Evolutionary conservation across 2,329 filamentous ascomycete species (phyloP), one percentile per base, ranked within the genome.

Genomic region (Aspergillus bombycis): DNA sequence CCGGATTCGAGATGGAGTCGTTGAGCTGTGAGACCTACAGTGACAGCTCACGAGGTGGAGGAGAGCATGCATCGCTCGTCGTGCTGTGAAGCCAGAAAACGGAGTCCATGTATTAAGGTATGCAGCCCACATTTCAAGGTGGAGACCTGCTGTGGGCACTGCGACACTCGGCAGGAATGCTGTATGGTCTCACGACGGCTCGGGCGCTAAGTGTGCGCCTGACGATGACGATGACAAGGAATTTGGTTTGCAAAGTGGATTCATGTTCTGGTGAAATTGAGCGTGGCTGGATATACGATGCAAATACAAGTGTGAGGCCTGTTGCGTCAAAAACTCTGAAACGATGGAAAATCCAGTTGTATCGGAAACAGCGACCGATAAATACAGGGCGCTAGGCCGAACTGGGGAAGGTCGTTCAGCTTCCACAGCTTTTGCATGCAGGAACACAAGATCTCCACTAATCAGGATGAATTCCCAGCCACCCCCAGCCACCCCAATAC

Each of bases 11-110:
- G 14, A 21, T 9, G 50, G 50, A 53, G 30, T 12, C 21, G 7
- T 26, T 7, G 8, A 38, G 6, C 52, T 36, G 30, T 54, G 30
- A 54, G 34, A 54, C 52, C 32, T 54, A 54, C 30, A 54, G 32
- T 54, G 52, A 54, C 52, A 54, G 52, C 52, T 54, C 52, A 54
- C 52, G 48, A 32, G 43, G 48, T 52, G 48, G 48, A 52, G 48
- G 48, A 52, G 21, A 23, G 1, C 16, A 26, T 26, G 12, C 48
- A 52, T 52, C 26, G 19, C 21, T 48, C 14, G 21, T 28, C 45
- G 6, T 14, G 21, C 14, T 26, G 11, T 48, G 11, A 26, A 41
- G 7, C 12, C 21, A 48, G 45, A 14, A 46, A 46, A 23, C 43
- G 43, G 43, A 21, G 43, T 14, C 43, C 43, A n/a, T 48, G 45